Evolutionary conservation across 345 rosid genomes (phyloP).

Genomic region (Anastatica hierochuntica): DNA sequence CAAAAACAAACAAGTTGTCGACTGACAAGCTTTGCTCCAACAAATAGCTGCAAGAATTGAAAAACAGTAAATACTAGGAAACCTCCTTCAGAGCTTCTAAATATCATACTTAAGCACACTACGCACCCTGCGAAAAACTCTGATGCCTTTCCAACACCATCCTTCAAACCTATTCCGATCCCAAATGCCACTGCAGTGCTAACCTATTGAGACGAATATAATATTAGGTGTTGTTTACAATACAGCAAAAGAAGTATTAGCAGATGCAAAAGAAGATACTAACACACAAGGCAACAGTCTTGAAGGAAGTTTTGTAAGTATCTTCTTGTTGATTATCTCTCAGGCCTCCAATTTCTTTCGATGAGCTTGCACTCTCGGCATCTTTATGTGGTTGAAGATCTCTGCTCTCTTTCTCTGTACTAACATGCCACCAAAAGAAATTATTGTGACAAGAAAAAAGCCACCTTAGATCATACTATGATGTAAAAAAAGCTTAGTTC

Average conservation of each 20-base stretch:
- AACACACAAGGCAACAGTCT: slow-evolving; percentile 78
- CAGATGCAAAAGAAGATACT: slow-evolving; percentile 27
- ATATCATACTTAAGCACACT: neutral
- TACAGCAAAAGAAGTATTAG: neutral
- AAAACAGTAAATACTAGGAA: neutral
- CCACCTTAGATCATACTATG: slow-evolving; percentile 1
- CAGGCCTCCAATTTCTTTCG: slow-evolving; percentile 24
- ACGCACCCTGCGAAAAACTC: slow-evolving; percentile 90
- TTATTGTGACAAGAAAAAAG: slow-evolving; percentile 5
- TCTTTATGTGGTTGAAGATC: slow-evolving; percentile 25
- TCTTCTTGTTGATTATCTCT: slow-evolving; percentile 29
- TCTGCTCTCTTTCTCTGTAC: slow-evolving; percentile 39
- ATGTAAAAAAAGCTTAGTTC: neutral
- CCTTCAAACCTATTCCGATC: slow-evolving; percentile 62
- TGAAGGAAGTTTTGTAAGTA: slow-evolving; percentile 40
- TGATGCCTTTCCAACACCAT: slow-evolving; percentile 72
- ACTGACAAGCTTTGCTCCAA: slow-evolving; percentile 98
- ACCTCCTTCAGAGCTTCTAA: neutral
- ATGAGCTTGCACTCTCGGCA: slow-evolving; percentile 9
- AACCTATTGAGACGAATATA: slow-evolving; percentile 34
- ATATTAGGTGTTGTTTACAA: slow-evolving; percentile 7
- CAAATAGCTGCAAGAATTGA: slow-evolving; percentile 54
- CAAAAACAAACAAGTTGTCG: slow-evolving; percentile 91
- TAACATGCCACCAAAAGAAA: slow-evolving; percentile 17
- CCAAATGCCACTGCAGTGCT: slow-evolving; percentile 75